phyloP scores from a whole-genome alignment of 2,329 filamentous ascomycete genomes.

The Cordyceps javanica region DNA sequence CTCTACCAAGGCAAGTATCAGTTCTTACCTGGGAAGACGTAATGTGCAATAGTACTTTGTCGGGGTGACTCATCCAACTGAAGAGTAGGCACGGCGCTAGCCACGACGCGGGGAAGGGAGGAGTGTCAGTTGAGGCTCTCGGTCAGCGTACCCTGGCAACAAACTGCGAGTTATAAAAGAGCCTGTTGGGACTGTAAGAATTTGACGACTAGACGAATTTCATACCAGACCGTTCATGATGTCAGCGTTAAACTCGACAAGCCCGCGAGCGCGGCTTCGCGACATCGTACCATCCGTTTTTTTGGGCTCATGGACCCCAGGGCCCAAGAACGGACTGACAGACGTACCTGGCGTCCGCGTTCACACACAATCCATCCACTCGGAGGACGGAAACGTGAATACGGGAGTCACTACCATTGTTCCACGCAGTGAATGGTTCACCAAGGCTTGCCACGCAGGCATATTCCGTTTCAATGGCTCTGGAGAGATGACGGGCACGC shows the following conservation, averaged over 20 bases:
- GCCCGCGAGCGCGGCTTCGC: conserved; percentile 24
- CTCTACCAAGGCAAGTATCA: background rate
- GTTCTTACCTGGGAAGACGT: background rate
- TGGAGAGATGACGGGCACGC: conserved; percentile 51
- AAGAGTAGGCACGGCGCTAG: background rate
- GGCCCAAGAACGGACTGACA: conserved; percentile 37
- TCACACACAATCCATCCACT: conserved; percentile 33
- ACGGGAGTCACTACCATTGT: conserved; percentile 40
- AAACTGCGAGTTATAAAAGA: background rate
- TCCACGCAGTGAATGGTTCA: conserved; percentile 33
- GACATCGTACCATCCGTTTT: conserved; percentile 32
- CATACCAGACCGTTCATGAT: background rate
- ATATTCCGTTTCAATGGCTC: conserved; percentile 53
- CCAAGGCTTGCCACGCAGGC: conserved; percentile 34
- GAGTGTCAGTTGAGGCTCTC: background rate
- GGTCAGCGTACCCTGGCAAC: background rate
- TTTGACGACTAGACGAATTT: background rate
- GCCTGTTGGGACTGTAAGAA: background rate
- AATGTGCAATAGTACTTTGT: conserved; percentile 11
- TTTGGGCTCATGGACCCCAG: conserved; percentile 32
- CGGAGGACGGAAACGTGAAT: conserved; percentile 26
- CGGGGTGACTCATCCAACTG: conserved; percentile 9
- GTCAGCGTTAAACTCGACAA: background rate
- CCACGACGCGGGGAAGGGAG: background rate
- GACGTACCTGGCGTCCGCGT: conserved; percentile 37